Percentiles rank a stretch among this genome's conserved stretches.
phyloP scores from a whole-genome alignment of 768 basidiomycete species.

The Serpula lacrymans region DNA sequence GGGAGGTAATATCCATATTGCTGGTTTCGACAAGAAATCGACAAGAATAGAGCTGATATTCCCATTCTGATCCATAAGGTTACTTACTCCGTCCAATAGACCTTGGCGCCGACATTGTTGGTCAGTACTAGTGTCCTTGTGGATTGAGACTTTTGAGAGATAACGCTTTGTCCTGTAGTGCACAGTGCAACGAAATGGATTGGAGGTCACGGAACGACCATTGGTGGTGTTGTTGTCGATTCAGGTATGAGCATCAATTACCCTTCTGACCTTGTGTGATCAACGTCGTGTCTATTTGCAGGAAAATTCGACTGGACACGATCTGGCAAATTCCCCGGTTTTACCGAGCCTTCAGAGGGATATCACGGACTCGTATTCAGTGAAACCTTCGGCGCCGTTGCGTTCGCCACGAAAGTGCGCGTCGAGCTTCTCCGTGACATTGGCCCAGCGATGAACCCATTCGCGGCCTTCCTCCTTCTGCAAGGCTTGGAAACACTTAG shows the following conservation, averaged over 20 bases:
- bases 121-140: constrained; percentile 18
- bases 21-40: neutral
- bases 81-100: constrained; percentile 54
- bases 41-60: neutral
- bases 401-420: constrained; percentile 51
- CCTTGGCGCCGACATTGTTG: constrained; percentile 54
- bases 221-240: constrained; percentile 62
- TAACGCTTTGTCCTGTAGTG: constrained; percentile 24
- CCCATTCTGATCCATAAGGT: too few species aligned
- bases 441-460: constrained; percentile 51
- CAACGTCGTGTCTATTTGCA: constrained; percentile 13
- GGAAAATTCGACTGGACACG: constrained; percentile 57
- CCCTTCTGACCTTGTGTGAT: neutral
- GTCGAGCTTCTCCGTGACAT: constrained; percentile 52
- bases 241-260: constrained; percentile 35
- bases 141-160: too few species aligned
- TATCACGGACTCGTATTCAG: constrained; percentile 53
- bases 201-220: constrained; percentile 63
- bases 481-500: constrained; percentile 64
- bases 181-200: constrained; percentile 70
- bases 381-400: constrained; percentile 48
- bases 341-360: constrained; percentile 52
- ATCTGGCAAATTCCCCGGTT: constrained; percentile 52
- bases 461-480: constrained; percentile 55
- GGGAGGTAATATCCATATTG: too few species aligned